Percentiles rank a stretch among this genome's conserved stretches.
phyloP scores from a whole-genome alignment of 2,329 filamentous ascomycete genomes.

The Cladosporium sp. region DNA sequence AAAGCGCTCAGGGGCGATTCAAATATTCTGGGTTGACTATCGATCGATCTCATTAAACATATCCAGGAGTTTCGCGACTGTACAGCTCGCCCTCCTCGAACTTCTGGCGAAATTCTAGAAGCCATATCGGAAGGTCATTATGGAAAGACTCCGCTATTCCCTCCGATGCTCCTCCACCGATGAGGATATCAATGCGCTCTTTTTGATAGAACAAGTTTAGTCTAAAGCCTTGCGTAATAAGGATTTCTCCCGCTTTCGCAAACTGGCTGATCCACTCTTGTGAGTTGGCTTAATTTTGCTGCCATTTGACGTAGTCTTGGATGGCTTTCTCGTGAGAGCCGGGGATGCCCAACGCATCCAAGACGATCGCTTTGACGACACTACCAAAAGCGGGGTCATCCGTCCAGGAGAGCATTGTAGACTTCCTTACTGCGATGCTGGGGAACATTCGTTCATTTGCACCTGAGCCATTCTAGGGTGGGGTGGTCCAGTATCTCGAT shows the following conservation, averaged over 20 bases:
- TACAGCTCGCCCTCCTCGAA: not conserved
- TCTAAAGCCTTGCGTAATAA: constrained; percentile 1
- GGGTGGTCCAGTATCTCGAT: not conserved
- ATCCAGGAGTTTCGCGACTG: not conserved
- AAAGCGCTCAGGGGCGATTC: constrained; percentile 12
- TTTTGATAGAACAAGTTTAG: constrained; percentile 5
- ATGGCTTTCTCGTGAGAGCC: constrained; percentile 3
- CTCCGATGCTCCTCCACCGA: not conserved
- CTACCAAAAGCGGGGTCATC: not conserved
- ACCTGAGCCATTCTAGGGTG: not conserved
- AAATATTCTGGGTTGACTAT: constrained; percentile 7
- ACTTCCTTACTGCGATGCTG: not conserved
- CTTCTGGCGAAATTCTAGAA: not conserved
- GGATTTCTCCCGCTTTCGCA: constrained; percentile 8
- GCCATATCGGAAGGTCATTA: constrained; percentile 1
- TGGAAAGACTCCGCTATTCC: not conserved
- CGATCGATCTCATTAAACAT: not conserved
- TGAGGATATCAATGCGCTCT: constrained; percentile 3
- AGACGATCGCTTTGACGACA: no score
- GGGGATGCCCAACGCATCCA: constrained; percentile 2
- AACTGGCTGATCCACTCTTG: constrained; percentile 7
- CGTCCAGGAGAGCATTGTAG: not conserved
- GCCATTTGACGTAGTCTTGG: constrained; percentile 2
- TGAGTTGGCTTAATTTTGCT: not conserved
- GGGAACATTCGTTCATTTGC: not conserved